A percentile compares a stretch with the other conserved stretches of the same genome.
These are phyloP conservation scores for Hyphodiscus hymeniophilus DNA, from an alignment of 495 filamentous ascomycete species.

Conservation along the genomic window DNA sequence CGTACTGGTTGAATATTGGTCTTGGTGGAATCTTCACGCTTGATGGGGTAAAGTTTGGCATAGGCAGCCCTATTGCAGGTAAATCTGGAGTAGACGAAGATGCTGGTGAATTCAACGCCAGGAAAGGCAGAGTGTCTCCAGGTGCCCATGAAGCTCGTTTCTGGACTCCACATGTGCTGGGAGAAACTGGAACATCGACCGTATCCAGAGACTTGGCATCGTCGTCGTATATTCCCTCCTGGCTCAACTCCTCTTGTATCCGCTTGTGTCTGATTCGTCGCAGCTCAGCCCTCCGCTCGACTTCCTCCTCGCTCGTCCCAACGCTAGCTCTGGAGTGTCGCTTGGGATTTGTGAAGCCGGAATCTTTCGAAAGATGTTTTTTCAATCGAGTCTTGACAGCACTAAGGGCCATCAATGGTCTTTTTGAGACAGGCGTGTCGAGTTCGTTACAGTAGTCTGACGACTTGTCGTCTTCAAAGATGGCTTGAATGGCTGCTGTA, in stretches of 20 bases:
- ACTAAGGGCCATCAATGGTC: conserved; percentile 12
- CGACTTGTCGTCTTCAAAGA: conserved; percentile 17
- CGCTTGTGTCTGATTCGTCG: conserved; percentile 40
- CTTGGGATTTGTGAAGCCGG: conserved; percentile 21
- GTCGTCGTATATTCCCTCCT: conserved; percentile 20
- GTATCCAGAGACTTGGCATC: conserved; percentile 22
- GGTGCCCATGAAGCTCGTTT: conserved; percentile 3
- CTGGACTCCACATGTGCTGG: background rate
- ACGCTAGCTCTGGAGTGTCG: conserved; percentile 32
- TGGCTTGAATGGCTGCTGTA: conserved; percentile 7
- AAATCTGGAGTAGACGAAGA: background rate
- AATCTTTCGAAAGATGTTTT: conserved; percentile 38
- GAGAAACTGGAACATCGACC: background rate
- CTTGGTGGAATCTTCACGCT: background rate
- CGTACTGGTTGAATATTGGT: background rate
- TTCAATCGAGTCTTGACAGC: conserved; percentile 26
- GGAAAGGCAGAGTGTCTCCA: conserved; percentile 2
- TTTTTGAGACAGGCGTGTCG: background rate
- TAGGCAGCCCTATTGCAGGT: background rate
- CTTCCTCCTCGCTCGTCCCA: conserved; percentile 37
- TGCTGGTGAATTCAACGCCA: background rate
- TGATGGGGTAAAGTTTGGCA: background rate
- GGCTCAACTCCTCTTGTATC: conserved; percentile 44
- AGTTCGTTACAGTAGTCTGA: background rate
- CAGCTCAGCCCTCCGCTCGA: conserved; percentile 41